Conservation (phyloP, 2,329 filamentous ascomycete genomes). For the Myriosclerotinia curreyana region DNA sequence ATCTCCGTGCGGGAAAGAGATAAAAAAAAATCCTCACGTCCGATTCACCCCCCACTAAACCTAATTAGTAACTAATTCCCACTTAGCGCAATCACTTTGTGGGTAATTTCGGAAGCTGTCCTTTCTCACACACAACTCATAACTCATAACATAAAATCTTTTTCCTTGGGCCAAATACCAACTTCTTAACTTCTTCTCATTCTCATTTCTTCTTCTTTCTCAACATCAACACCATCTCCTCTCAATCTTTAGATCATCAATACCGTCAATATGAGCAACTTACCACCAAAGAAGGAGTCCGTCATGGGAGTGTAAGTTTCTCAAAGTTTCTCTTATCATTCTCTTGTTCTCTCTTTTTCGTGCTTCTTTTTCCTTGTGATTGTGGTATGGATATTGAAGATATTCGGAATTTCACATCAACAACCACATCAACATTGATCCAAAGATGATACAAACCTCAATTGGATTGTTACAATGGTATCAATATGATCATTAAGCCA, state of each 20-base stretch:
- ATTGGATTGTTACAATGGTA: neutral
- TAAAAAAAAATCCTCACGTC: conserved; percentile 18
- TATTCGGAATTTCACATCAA: neutral
- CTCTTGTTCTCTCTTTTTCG: neutral
- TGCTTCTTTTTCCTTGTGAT: conserved; percentile 17
- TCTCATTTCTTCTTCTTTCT: conserved; percentile 29
- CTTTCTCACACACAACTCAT: conserved; percentile 19
- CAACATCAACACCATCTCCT: conserved; percentile 49
- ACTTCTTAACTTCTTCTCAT: conserved; percentile 30
- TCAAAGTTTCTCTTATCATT: conserved; percentile 26
- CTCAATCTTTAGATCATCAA: conserved; percentile 51
- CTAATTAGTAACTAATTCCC: neutral
- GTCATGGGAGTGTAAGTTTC: conserved; percentile 64
- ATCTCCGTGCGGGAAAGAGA: neutral
- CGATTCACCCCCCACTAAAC: neutral
- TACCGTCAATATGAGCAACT: conserved; percentile 46
- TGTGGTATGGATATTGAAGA: conserved; percentile 28
- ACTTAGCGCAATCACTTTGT: conserved; percentile 16
- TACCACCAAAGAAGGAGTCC: conserved; percentile 53
- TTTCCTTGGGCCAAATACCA: conserved; percentile 25
- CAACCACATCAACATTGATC: neutral
- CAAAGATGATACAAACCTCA: neutral
- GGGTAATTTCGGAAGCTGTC: conserved; percentile 26
- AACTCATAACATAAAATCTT: conserved; percentile 31
- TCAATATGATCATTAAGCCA: neutral